Evolutionary conservation across 805 yeast genomes (phyloP).

Genomic region (Yamadazyma scolyti): DNA sequence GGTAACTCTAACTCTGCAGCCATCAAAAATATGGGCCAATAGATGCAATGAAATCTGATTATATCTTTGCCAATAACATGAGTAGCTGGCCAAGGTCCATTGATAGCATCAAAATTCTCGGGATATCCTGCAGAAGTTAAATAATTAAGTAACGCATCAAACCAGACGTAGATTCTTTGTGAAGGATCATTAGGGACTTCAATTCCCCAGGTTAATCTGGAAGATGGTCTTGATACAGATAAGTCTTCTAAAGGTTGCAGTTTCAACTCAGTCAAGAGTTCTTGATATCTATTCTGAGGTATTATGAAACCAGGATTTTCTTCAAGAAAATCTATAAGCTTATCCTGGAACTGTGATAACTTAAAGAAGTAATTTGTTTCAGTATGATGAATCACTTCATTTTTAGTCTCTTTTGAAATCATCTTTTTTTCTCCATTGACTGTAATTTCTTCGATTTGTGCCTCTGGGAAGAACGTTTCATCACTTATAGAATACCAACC

Average conservation of each 20-base stretch:
- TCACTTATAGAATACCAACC: slow-evolving; percentile 97
- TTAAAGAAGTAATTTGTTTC: slow-evolving; percentile 88
- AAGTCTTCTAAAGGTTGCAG: slow-evolving; percentile 54
- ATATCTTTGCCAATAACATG: slow-evolving; percentile 94
- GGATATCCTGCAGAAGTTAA: slow-evolving; percentile 65
- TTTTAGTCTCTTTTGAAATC: slow-evolving; percentile 66
- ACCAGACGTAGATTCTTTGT: slow-evolving; percentile 93
- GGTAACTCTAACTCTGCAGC: slow-evolving; percentile 79
- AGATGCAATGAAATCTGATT: slow-evolving; percentile 79
- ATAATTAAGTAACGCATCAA: slow-evolving; percentile 89
- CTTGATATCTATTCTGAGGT: slow-evolving; percentile 56
- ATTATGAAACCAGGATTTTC: slow-evolving; percentile 55
- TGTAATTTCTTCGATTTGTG: slow-evolving; percentile 51
- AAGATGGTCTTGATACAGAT: slow-evolving; percentile 81
- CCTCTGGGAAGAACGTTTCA: slow-evolving; percentile 88
- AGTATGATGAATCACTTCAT: slow-evolving; percentile 67
- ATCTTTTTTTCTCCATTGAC: slow-evolving; percentile 27
- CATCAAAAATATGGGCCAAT: slow-evolving; percentile 90
- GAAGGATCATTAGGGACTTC: slow-evolving; percentile 75
- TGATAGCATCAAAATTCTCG: slow-evolving; percentile 7
- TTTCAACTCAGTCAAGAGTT: slow-evolving; percentile 57
- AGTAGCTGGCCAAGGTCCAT: slow-evolving; percentile 57
- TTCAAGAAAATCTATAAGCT: slow-evolving; percentile 48
- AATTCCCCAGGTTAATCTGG: slow-evolving; percentile 85
- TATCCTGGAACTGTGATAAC: slow-evolving; percentile 55